A percentile compares a stretch with the other conserved stretches of the same genome.
phyloP scores from a whole-genome alignment of 148 eudicot species.

The Fallopia convolvulus region DNA sequence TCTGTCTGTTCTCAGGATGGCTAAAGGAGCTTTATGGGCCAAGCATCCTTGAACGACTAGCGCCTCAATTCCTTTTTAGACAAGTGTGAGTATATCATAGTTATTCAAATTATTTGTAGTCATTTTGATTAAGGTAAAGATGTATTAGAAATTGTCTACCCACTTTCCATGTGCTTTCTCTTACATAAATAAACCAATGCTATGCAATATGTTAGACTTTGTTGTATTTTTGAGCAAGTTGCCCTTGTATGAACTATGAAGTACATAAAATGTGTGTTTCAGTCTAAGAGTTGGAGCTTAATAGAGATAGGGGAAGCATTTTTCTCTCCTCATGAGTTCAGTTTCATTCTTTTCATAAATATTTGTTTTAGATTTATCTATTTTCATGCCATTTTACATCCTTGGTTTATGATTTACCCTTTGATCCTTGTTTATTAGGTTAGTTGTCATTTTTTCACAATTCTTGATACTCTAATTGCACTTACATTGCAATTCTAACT shows the following conservation, averaged over 20 bases:
- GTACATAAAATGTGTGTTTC: background rate
- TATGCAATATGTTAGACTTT: background rate
- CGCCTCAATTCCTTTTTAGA: slow-evolving; percentile 76
- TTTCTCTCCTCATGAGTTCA: too few relatives aligned
- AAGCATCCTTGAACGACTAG: slow-evolving; percentile 75
- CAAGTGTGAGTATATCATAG: slow-evolving; percentile 62
- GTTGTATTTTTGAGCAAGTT: background rate
- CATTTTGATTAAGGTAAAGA: background rate
- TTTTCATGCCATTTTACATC: background rate
- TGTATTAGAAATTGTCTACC: background rate
- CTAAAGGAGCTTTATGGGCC: slow-evolving; percentile 80
- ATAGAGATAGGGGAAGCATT: too few relatives aligned
- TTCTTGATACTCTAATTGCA: too few relatives aligned
- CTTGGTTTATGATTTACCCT: background rate
- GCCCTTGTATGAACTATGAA: background rate
- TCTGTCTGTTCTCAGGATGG: slow-evolving; percentile 96
- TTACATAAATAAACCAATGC: background rate
- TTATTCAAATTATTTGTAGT: background rate
- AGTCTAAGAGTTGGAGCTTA: background rate
- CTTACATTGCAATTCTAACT: background rate
- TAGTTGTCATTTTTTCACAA: background rate
- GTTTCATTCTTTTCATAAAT: background rate
- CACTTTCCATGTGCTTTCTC: background rate
- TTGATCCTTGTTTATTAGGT: background rate
- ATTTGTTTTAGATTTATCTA: background rate